These are phyloP conservation scores for Dactylorhiza incarnata DNA, from an alignment of 106 monocot species.

Conservation along the genomic window DNA sequence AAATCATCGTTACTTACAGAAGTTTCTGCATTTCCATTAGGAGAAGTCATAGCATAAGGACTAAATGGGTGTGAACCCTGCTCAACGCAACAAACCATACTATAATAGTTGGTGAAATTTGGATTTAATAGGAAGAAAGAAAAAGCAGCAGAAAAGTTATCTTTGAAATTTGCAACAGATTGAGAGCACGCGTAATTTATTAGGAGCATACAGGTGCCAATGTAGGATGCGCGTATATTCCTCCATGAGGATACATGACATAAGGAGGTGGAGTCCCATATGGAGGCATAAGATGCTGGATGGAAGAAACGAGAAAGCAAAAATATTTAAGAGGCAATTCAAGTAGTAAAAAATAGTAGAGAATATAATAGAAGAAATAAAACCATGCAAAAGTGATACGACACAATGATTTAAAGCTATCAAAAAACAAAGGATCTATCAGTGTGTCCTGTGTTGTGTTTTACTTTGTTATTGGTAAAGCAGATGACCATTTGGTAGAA, in stretches of 20 bases:
- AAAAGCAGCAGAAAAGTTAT: neutral
- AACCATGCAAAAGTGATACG: neutral
- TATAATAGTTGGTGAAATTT: conserved; percentile 1
- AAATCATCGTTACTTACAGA: conserved; percentile 51
- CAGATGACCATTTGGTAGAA: neutral
- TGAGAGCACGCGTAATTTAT: neutral
- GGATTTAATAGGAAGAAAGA: conserved; percentile 2
- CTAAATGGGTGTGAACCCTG: conserved; percentile 82
- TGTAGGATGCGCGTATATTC: conserved; percentile 85
- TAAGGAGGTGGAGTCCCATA: conserved; percentile 91
- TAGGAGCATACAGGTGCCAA: conserved; percentile 59
- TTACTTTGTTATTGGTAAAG: neutral
- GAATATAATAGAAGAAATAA: neutral
- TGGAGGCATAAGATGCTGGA: conserved; percentile 73
- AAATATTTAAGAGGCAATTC: neutral
- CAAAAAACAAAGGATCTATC: neutral
- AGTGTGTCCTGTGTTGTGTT: neutral
- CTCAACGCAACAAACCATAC: conserved; percentile 1
- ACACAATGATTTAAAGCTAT: neutral
- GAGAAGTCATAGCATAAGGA: conserved; percentile 69
- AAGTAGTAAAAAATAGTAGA: neutral
- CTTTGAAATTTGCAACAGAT: neutral
- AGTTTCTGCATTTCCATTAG: conserved; percentile 64
- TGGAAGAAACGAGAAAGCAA: neutral
- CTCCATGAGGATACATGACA: conserved; percentile 91